A percentile compares a stretch with the other conserved stretches of the same genome.
Evolutionary conservation across 768 basidiomycete genomes (phyloP).

Genomic region (Boletus reticuloceps): DNA sequence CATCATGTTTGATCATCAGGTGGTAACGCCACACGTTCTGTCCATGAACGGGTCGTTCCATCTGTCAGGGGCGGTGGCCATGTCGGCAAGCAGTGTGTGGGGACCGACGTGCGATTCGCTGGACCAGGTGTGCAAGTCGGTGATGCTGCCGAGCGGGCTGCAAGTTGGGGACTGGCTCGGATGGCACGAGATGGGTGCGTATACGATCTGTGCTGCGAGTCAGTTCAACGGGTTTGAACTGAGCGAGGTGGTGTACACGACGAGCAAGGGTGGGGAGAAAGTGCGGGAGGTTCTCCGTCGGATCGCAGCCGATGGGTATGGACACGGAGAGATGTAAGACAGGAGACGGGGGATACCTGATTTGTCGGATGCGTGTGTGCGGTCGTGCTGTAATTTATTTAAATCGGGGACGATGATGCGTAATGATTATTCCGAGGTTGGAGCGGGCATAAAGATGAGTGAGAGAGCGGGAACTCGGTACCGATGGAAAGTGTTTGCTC

Average conservation of each 20-base stretch:
- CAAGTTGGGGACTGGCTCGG: slow-evolving; percentile 96
- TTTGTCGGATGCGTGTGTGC: slow-evolving; percentile 2
- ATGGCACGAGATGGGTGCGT: slow-evolving; percentile 98
- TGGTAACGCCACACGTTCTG: slow-evolving; percentile 79
- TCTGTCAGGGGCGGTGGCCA: slow-evolving; percentile 36
- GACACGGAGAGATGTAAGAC: slow-evolving; percentile 27
- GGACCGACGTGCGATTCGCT: slow-evolving; percentile 99
- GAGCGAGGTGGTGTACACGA: slow-evolving; percentile 77
- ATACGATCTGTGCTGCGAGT: slow-evolving; percentile 96
- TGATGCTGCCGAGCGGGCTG: slow-evolving; percentile 62
- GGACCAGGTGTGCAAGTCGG: slow-evolving; percentile 78
- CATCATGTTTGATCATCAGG: slow-evolving; percentile 96
- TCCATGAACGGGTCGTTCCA: slow-evolving; percentile 65
- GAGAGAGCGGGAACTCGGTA: slow-evolving; percentile 3
- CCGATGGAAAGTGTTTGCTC: slow-evolving; percentile 1
- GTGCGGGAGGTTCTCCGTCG: slow-evolving; percentile 49
- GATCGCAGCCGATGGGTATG: slow-evolving; percentile 46
- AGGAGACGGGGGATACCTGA: background rate
- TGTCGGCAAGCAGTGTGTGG: slow-evolving; percentile 77
- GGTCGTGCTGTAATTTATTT: slow-evolving; percentile 11
- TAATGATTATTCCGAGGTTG: slow-evolving; percentile 12
- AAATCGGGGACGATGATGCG: slow-evolving; percentile 6
- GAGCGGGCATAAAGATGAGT: background rate
- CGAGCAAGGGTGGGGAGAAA: slow-evolving; percentile 54
- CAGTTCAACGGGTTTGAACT: slow-evolving; percentile 91